Evolutionary conservation across 1,284 basidiomycete species (phyloP).

Genomic region (Ceraceosorus bombacis): DNA sequence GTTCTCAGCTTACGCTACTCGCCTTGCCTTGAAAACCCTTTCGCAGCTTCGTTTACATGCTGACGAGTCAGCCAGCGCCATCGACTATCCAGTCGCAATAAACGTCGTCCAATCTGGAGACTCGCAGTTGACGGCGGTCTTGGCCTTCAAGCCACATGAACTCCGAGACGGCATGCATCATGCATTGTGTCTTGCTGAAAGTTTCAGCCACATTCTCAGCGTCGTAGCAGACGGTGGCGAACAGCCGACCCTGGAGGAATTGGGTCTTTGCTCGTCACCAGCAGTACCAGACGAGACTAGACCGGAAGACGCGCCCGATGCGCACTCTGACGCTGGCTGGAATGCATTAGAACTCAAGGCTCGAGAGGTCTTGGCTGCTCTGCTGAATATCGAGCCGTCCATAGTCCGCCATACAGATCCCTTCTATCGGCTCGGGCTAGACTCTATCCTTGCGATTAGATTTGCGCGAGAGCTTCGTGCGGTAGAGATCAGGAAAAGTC

Average conservation of each 20-base stretch:
- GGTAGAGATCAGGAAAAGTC: conserved; percentile 5
- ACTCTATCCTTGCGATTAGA: conserved; percentile 40
- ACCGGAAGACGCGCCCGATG: conserved; percentile 4
- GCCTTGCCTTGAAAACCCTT: too few species aligned
- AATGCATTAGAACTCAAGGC: conserved; percentile 18
- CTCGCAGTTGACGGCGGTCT: neutral
- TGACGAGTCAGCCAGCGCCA: conserved; percentile 18
- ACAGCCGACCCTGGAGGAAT: too few species aligned
- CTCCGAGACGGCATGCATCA: too few species aligned
- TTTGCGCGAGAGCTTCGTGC: conserved; percentile 23
- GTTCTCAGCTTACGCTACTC: too few species aligned
- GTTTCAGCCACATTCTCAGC: too few species aligned
- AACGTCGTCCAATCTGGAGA: conserved; percentile 2
- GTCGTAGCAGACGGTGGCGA: too few species aligned
- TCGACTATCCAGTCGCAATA: conserved; percentile 25
- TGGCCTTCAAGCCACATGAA: neutral
- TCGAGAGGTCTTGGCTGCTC: conserved; percentile 13
- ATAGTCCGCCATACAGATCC: neutral
- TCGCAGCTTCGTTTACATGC: conserved; percentile 2
- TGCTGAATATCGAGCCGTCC: neutral
- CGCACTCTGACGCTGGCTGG: conserved; percentile 15
- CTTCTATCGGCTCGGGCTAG: conserved; percentile 40
- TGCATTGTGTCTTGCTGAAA: too few species aligned
- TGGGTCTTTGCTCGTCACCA: too few species aligned
- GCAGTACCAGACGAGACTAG: conserved; percentile 23